Conservation (phyloP, 768 basidiomycete genomes). For the Termitomyces sp. region DNA sequence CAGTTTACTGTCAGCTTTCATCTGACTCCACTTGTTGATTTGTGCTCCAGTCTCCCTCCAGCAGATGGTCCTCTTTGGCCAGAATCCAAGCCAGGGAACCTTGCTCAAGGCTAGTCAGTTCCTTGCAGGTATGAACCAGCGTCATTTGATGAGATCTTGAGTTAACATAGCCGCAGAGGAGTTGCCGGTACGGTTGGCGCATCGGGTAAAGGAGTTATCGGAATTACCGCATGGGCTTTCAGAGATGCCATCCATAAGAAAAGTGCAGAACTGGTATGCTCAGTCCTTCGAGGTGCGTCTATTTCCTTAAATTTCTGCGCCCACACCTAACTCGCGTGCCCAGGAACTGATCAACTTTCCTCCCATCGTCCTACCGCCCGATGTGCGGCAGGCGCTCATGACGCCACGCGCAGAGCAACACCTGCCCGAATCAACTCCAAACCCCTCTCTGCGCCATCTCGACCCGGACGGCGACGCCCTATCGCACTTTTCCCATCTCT, state of each 20-base stretch:
- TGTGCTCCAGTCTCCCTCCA: slow-evolving; percentile 75
- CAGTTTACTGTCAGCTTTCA: slow-evolving; percentile 18
- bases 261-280: slow-evolving; percentile 98
- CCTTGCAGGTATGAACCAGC: slow-evolving; percentile 54
- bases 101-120: slow-evolving; percentile 91
- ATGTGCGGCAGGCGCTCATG: slow-evolving; percentile 67
- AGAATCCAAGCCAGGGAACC: slow-evolving; percentile 93
- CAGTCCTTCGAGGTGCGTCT: slow-evolving; percentile 87
- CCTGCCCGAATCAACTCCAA: slow-evolving; percentile 76
- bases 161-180: slow-evolving; percentile 57
- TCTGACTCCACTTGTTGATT: background rate
- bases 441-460: slow-evolving; percentile 65
- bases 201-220: slow-evolving; percentile 95
- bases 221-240: slow-evolving; percentile 89
- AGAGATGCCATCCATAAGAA: slow-evolving; percentile 88
- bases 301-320: background rate
- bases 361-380: slow-evolving; percentile 62
- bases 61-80: slow-evolving; percentile 98
- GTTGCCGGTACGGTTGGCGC: slow-evolving; percentile 90
- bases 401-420: slow-evolving; percentile 41
- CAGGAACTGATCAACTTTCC: slow-evolving; percentile 92
- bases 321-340: background rate
- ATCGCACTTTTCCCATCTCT: slow-evolving; percentile 8
- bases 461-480: slow-evolving; percentile 23
- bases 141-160: background rate